Conservation (phyloP, 1,139 yeast genomes). For the Pichia inconspicua region DNA sequence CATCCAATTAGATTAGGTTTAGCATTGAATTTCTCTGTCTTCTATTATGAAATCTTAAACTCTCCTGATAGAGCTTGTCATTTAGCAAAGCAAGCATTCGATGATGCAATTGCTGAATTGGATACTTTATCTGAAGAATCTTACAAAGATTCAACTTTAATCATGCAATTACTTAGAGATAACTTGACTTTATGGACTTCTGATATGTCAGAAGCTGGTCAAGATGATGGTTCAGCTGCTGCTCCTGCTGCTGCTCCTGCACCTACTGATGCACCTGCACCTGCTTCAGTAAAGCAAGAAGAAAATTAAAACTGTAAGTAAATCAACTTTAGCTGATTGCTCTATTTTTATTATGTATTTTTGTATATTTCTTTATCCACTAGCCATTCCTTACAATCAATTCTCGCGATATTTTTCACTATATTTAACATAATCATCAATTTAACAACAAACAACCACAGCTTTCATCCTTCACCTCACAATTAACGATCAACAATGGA, state of each 20-base stretch:
- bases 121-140: slow-evolving; percentile 97
- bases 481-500: slow-evolving; percentile 14
- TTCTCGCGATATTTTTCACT: too few relatives aligned
- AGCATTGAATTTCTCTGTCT: slow-evolving; percentile 95
- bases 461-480: too few relatives aligned
- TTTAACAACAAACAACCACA: too few relatives aligned
- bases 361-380: not conserved
- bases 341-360: not conserved
- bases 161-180: slow-evolving; percentile 97
- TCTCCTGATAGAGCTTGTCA: slow-evolving; percentile 99
- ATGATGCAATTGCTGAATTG: slow-evolving; percentile 97
- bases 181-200: slow-evolving; percentile 97
- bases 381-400: not conserved
- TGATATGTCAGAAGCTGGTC: slow-evolving; percentile 85
- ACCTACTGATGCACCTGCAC: slow-evolving; percentile 16
- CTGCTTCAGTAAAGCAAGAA: slow-evolving; percentile 28
- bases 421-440: too few relatives aligned
- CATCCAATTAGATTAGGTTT: slow-evolving; percentile 98
- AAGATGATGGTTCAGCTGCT: slow-evolving; percentile 51
- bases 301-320: slow-evolving; percentile 22
- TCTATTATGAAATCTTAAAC: slow-evolving; percentile 95
- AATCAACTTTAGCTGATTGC: not conserved
- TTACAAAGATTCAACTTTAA: slow-evolving; percentile 94
- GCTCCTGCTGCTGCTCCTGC: slow-evolving; percentile 40
- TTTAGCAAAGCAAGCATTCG: slow-evolving; percentile 97